These are phyloP conservation scores for Phytophthora hybrid DNA, from an alignment of 352 stramenopile species.

Conservation along the genomic window DNA sequence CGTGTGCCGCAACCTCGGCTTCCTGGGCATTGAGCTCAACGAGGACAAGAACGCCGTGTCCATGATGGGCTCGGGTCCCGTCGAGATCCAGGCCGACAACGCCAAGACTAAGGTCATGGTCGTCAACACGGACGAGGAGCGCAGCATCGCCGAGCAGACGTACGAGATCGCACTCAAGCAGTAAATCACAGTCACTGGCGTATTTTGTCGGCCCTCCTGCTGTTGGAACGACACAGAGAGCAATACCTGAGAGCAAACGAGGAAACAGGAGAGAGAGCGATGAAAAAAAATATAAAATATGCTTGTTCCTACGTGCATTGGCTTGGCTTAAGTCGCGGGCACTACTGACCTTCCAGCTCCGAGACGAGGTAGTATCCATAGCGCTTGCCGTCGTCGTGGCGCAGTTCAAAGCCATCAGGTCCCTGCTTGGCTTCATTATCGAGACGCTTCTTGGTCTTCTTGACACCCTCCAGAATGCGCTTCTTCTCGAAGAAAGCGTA, in stretches of 20 bases:
- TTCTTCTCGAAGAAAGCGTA: constrained; percentile 70
- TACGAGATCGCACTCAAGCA: constrained; percentile 66
- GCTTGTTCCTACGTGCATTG: constrained; percentile 23
- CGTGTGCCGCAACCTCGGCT: constrained; percentile 67
- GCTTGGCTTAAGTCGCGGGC: not conserved
- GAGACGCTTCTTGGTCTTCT: constrained; percentile 53
- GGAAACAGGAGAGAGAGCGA: not conserved
- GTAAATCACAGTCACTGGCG: constrained; percentile 24
- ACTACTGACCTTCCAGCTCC: not conserved
- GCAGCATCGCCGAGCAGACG: constrained; percentile 89
- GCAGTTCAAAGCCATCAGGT: constrained; percentile 10
- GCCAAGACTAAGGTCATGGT: constrained; percentile 81
- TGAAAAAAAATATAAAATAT: constrained; percentile 36
- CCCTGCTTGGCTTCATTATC: constrained; percentile 36
- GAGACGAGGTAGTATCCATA: not conserved
- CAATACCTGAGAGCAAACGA: not conserved
- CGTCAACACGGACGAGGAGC: constrained; percentile 92
- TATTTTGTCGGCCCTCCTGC: constrained; percentile 12
- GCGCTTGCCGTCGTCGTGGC: constrained; percentile 1
- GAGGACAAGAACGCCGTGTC: constrained; percentile 70
- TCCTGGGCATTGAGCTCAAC: constrained; percentile 83
- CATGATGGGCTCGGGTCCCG: constrained; percentile 62
- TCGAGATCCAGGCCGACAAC: constrained; percentile 64
- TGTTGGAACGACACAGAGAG: constrained; percentile 18
- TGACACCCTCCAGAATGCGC: constrained; percentile 42